A percentile compares a stretch with the other conserved stretches of the same genome.
Conservation (phyloP, 805 yeast species). For the Candida verbasci region DNA sequence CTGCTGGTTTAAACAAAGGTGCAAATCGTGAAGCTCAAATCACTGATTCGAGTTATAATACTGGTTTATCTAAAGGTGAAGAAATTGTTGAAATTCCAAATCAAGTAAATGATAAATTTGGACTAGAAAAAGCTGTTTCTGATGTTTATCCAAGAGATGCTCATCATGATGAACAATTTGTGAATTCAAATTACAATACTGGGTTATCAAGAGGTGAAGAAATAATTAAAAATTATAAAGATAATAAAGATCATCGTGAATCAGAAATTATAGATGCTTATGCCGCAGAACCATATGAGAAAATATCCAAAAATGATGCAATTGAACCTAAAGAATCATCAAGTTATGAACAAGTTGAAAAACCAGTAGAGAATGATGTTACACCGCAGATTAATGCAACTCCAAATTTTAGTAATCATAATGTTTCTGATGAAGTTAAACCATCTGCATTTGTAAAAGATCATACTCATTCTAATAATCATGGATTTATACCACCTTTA, state of each 20-base stretch:
- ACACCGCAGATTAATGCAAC: neutral
- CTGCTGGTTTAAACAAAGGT: too few species aligned
- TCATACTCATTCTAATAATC: neutral
- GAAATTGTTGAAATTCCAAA: too few species aligned
- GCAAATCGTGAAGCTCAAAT: too few species aligned
- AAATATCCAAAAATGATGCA: neutral
- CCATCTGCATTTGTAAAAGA: slow-evolving; percentile 2
- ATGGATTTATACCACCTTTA: too few species aligned
- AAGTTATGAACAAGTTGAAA: slow-evolving; percentile 2
- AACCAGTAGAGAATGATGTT: neutral
- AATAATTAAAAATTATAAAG: neutral
- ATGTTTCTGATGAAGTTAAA: slow-evolving; percentile 3
- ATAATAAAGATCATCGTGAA: neutral
- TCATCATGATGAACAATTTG: too few species aligned
- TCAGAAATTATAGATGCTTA: slow-evolving; percentile 1
- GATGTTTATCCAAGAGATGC: too few species aligned
- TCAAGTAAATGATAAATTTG: too few species aligned
- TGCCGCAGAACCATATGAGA: neutral
- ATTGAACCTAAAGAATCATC: slow-evolving; percentile 1
- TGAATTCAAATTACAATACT: slow-evolving; percentile 1
- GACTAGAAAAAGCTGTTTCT: too few species aligned
- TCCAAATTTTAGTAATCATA: neutral
- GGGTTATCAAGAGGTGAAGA: neutral
- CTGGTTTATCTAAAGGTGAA: too few species aligned
- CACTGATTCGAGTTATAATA: too few species aligned